Evolutionary conservation across 2,329 filamentous ascomycete species (phyloP).

Genomic region (Paracamarosporium sp.): DNA sequence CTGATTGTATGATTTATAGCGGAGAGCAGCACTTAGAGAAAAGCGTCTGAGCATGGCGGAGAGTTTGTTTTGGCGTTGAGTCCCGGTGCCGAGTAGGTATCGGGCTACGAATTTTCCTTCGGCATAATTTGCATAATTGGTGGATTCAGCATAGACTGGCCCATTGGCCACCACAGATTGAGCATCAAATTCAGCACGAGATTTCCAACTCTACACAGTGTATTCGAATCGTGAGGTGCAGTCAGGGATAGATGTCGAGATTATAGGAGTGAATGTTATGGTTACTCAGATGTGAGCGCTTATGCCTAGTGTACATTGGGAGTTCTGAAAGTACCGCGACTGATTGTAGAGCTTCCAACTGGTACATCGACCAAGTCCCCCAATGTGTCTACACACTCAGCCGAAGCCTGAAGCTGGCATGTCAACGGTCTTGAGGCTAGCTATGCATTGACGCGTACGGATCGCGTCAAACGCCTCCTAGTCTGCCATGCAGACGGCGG

Average conservation of each 20-base stretch:
- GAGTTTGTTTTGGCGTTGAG: background rate
- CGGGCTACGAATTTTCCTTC: conserved; percentile 3
- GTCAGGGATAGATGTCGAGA: too few relatives aligned
- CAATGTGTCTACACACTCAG: too few relatives aligned
- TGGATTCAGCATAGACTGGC: background rate
- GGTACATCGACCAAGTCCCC: too few relatives aligned
- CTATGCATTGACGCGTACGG: background rate
- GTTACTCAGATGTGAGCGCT: too few relatives aligned
- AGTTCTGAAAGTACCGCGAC: too few relatives aligned
- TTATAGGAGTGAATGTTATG: too few relatives aligned
- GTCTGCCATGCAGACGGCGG: background rate
- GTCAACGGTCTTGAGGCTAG: background rate
- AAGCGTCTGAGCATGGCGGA: background rate
- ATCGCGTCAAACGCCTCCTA: background rate
- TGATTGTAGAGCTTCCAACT: too few relatives aligned
- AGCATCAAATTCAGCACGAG: background rate
- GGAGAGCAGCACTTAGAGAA: background rate
- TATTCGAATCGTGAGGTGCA: background rate
- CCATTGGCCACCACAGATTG: background rate
- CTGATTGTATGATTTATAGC: background rate
- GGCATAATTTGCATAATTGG: background rate
- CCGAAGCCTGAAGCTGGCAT: too few relatives aligned
- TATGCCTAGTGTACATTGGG: too few relatives aligned
- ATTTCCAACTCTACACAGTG: background rate
- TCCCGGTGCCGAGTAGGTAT: background rate